A percentile compares a stretch with the other conserved stretches of the same genome.
Evolutionary conservation across 768 basidiomycete genomes (phyloP).

Genomic region (Phanerodontia chrysosporium): DNA sequence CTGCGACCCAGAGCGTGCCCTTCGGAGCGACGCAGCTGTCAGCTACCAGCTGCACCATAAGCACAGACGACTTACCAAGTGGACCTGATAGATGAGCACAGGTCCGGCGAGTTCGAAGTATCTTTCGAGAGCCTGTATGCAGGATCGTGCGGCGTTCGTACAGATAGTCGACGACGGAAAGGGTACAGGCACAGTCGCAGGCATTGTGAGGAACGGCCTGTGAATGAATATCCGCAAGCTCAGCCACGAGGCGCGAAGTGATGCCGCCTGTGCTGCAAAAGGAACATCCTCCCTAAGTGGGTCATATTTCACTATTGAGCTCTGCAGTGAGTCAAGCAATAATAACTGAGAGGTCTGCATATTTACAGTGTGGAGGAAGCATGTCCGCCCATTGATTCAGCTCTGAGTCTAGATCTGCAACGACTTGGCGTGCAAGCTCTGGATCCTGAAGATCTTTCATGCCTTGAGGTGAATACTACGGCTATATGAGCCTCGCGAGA

Average conservation of each 20-base stretch:
- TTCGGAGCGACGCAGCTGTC: constrained; percentile 20
- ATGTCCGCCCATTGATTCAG: constrained; percentile 26
- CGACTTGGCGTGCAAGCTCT: constrained; percentile 38
- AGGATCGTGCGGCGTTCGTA: constrained; percentile 43
- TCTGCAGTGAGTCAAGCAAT: background rate
- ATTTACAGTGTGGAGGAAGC: constrained; percentile 54
- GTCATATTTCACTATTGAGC: constrained; percentile 22
- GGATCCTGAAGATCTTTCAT: background rate
- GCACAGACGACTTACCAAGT: background rate
- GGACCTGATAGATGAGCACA: background rate
- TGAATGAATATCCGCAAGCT: constrained; percentile 63
- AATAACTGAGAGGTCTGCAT: background rate
- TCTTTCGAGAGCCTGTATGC: constrained; percentile 38
- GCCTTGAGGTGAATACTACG: background rate
- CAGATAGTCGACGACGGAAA: constrained; percentile 50
- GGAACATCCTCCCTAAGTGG: constrained; percentile 14
- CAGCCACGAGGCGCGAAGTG: constrained; percentile 40
- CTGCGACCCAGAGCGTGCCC: constrained; percentile 37
- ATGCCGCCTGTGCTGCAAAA: constrained; percentile 32
- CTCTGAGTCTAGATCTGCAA: constrained; percentile 63
- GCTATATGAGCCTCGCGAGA: background rate
- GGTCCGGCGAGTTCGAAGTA: constrained; percentile 20
- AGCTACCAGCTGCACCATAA: too few species aligned
- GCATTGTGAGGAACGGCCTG: constrained; percentile 71
- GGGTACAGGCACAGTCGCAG: constrained; percentile 36